Percentiles rank a stretch among this genome's conserved stretches.
phyloP scores from a whole-genome alignment of 75 land plant species.

The Selaginella moellendorffii region DNA sequence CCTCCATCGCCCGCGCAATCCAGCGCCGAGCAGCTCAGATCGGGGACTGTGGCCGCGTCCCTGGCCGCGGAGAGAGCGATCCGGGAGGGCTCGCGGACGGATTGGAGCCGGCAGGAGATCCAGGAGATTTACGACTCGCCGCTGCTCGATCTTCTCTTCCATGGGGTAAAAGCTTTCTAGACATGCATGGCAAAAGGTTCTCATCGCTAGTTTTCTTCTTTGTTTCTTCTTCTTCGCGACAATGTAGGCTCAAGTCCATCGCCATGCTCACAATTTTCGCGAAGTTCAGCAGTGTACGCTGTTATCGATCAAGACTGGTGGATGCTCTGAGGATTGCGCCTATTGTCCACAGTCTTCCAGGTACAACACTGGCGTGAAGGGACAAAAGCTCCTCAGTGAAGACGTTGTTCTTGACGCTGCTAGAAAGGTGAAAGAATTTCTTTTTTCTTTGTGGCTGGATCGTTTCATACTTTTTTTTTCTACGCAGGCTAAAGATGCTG shows the following conservation, averaged over 20 bases:
- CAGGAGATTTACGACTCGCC: constrained; percentile 84
- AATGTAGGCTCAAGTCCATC: constrained; percentile 90
- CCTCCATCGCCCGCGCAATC: no score
- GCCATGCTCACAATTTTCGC: constrained; percentile 77
- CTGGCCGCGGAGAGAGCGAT: constrained; percentile 68
- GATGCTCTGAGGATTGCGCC: constrained; percentile 94
- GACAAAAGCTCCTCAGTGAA: constrained; percentile 66
- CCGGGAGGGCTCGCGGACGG: constrained; percentile 53
- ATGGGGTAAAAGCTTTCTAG: constrained; percentile 38
- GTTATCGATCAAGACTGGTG: constrained; percentile 92
- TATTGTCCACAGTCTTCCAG: constrained; percentile 98
- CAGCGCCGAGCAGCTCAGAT: no score
- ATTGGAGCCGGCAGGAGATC: constrained; percentile 65
- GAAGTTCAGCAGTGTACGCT: constrained; percentile 99
- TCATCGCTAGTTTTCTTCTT: no score
- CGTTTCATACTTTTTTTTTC: no score
- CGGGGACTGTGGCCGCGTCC: no score
- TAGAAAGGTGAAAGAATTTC: constrained; percentile 46
- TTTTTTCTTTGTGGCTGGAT: background rate
- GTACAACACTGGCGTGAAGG: constrained; percentile 68
- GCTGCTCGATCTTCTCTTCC: constrained; percentile 83
- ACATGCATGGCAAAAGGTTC: no score
- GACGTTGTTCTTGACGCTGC: constrained; percentile 83
- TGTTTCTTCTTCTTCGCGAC: background rate
- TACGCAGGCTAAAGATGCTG: constrained; percentile 93